Evolutionary conservation across 768 basidiomycete species (phyloP), one percentile per base, ranked within the genome.

Genomic region (Boletus sensibilis): DNA sequence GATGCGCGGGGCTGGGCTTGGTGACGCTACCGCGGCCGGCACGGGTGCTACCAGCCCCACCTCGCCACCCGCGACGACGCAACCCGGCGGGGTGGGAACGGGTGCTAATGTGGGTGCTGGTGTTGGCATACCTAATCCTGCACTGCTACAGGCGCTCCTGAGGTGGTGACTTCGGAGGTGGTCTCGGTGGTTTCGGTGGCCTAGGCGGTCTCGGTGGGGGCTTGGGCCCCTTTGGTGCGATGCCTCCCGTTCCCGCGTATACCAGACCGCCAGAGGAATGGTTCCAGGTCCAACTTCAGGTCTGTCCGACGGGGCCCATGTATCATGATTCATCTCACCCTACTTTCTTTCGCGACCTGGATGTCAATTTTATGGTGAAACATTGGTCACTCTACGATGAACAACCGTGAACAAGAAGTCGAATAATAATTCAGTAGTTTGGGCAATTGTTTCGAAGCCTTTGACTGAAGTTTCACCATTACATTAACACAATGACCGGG

Each of bases 251-350:
- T 0, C 86, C 91, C 9, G 75, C 83, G 1, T 90, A 93, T 67
- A 72, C 83, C 5, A 76, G 92, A 65, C 79, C 90, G 18, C 87
- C 94, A 1, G 96, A 98, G 69, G 96, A 96, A 76, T 79, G 95
- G 47, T 98, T 91, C 79, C 90, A 95, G 66, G 83, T 87, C 18
- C 91, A 94, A 67, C 75, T 93, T 5, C 87, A 89, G 81, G 90
- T 87, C 0, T 13, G 67, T 60, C 20, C 7, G 14, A n/a, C 18
- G 4, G 3, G 86, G 8, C 14, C 31, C 41, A 1, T 13, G 3
- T 38, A 1, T 41, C 39, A 5, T 3, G 11, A 16, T 41, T 7
- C 41, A 1, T 57, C 56, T 48, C 38, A 57, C 40, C n/a, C 18
- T 1, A 10, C n/a, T 48, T n/a, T 14, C 13, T 39, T n/a, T n/a